Evolutionary conservation across 2,329 filamentous ascomycete species (phyloP).

Genomic region (Dendryphion nanum): DNA sequence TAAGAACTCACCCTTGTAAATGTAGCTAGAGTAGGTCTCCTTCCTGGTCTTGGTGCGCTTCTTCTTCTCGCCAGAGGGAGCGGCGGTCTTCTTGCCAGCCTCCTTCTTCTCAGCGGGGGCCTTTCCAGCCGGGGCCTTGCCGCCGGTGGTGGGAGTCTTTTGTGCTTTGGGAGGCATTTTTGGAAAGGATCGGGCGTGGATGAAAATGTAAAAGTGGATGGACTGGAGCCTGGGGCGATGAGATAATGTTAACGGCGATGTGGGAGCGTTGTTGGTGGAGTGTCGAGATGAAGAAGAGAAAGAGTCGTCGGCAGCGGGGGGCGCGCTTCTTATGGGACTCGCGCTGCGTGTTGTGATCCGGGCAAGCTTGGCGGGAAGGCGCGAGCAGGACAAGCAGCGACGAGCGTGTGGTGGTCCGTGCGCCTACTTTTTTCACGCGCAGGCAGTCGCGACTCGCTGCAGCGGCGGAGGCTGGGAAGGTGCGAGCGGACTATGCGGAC

Average conservation of each 20-base stretch:
- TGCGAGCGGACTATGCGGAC: too few species aligned
- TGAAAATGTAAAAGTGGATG: constrained; percentile 20
- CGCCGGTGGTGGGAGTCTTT: constrained; percentile 92
- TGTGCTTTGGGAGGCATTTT: constrained; percentile 98
- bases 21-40: constrained; percentile 99
- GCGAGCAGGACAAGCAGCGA: too few species aligned
- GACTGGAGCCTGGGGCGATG: constrained; percentile 25
- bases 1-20: constrained; percentile 87
- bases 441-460: too few species aligned
- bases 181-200: constrained; percentile 18
- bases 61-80: constrained; percentile 97
- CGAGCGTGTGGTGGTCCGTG: too few species aligned
- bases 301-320: constrained; percentile 40
- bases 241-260: constrained; percentile 3
- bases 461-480: neutral
- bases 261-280: constrained; percentile 21
- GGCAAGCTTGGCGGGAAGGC: constrained; percentile 29
- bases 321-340: constrained; percentile 43
- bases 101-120: constrained; percentile 98
- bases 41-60: constrained; percentile 99
- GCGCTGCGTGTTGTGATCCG: constrained; percentile 42
- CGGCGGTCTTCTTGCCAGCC: constrained; percentile 97
- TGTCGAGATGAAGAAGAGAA: constrained; percentile 43
- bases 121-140: constrained; percentile 84
- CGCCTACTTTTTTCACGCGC: too few species aligned